These are phyloP conservation scores for Talaromyces sp. DNA, from an alignment of 2,329 filamentous ascomycete genomes.

Conservation along the genomic window DNA sequence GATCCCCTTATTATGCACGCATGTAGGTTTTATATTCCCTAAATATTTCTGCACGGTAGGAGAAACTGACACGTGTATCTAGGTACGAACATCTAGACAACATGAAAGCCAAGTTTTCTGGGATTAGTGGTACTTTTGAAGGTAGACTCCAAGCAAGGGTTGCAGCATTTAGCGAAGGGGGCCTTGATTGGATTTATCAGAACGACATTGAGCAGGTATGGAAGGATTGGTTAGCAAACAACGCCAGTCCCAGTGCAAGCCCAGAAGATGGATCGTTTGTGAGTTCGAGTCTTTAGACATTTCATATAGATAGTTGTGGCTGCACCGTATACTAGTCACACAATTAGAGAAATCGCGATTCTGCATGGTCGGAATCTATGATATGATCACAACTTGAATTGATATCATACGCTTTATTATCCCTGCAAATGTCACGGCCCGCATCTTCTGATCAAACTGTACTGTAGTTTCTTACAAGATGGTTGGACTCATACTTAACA, in stretches of 20 bases:
- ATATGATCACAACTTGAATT: too few species aligned
- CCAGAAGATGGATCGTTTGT: background rate
- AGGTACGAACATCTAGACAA: conserved; percentile 14
- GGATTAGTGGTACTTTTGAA: conserved; percentile 23
- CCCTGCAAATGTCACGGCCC: too few species aligned
- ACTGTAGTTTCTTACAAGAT: too few species aligned
- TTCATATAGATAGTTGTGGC: too few species aligned
- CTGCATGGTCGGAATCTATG: too few species aligned
- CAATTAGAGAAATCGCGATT: too few species aligned
- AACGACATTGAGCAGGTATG: conserved; percentile 37
- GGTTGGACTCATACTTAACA: background rate
- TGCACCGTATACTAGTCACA: too few species aligned
- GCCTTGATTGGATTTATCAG: conserved; percentile 37
- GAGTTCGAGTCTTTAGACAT: background rate
- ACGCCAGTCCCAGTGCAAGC: background rate
- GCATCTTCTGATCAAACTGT: too few species aligned
- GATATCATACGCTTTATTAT: too few species aligned
- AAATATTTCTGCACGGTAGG: background rate
- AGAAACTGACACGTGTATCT: background rate
- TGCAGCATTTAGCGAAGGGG: conserved; percentile 24
- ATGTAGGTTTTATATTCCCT: conserved; percentile 25
- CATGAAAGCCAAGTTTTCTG: conserved; percentile 14
- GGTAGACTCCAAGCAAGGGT: conserved; percentile 25
- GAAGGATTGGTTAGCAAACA: conserved; percentile 18
- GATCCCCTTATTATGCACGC: conserved; percentile 36